Percentiles rank a stretch among this genome's conserved stretches.
phyloP scores from a whole-genome alignment of 441 rosid genomes.

The Macaranga tanarius region DNA sequence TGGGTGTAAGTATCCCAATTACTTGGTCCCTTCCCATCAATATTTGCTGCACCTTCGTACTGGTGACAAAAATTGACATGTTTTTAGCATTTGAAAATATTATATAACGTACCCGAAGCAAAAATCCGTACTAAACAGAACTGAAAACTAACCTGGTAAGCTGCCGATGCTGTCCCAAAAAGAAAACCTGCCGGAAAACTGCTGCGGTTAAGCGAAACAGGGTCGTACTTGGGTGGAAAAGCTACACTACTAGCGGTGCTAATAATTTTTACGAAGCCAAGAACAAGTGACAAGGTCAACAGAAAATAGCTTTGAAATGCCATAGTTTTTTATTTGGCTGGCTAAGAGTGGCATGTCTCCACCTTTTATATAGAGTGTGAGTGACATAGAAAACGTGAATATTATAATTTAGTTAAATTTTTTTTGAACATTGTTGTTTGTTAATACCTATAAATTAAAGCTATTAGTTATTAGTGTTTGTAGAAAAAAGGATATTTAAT shows the following conservation, averaged over 20 bases:
- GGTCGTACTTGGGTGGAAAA: background rate
- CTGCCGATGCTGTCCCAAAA: slow-evolving; percentile 86
- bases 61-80: slow-evolving; percentile 12
- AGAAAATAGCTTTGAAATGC: background rate
- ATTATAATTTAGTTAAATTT: too few species aligned
- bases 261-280: background rate
- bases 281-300: slow-evolving; percentile 1
- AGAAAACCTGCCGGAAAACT: slow-evolving; percentile 77
- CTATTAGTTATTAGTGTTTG: too few species aligned
- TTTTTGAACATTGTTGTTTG: too few species aligned
- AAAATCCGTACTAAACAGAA: background rate
- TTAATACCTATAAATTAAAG: too few species aligned
- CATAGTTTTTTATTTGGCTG: slow-evolving; percentile 1
- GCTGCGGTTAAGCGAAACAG: slow-evolving; percentile 27
- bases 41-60: slow-evolving; percentile 67
- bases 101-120: background rate
- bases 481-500: too few species aligned
- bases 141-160: slow-evolving; percentile 64
- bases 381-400: too few species aligned
- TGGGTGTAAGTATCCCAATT: slow-evolving; percentile 57
- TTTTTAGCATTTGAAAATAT: background rate
- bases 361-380: background rate
- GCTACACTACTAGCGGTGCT: background rate
- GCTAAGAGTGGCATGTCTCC: background rate
- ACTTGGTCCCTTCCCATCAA: slow-evolving; percentile 56